Conservation (phyloP, 139 green algal genomes). For the Chlorella sorokiniana region DNA sequence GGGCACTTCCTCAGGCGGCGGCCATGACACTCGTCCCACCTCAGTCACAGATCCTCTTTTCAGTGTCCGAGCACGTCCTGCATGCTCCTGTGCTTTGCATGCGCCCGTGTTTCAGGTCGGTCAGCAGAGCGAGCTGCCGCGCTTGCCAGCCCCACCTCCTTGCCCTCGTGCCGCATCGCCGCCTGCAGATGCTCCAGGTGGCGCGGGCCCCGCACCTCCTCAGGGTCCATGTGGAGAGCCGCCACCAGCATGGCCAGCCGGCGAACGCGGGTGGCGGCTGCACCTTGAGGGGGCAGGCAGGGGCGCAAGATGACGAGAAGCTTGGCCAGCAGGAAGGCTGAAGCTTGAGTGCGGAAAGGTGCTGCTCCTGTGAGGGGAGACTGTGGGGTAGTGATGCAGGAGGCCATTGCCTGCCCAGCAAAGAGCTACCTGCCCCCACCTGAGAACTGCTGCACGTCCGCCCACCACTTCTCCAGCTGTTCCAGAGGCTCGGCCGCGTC, state of each 20-base stretch:
- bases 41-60: too few relatives aligned
- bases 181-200: slow-evolving; percentile 22
- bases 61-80: too few relatives aligned
- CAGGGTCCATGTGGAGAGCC: slow-evolving; percentile 18
- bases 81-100: too few relatives aligned
- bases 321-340: too few relatives aligned
- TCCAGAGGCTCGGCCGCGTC: not conserved
- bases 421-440: not conserved
- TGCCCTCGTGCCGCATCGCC: slow-evolving; percentile 28
- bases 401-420: too few relatives aligned
- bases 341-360: too few relatives aligned
- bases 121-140: too few relatives aligned
- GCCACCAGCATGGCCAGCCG: slow-evolving; percentile 38
- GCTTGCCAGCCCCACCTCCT: slow-evolving; percentile 11
- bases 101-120: too few relatives aligned
- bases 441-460: slow-evolving; percentile 26
- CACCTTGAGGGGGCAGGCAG: not conserved
- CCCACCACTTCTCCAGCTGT: slow-evolving; percentile 21
- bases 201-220: slow-evolving; percentile 17
- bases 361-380: too few relatives aligned
- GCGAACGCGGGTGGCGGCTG: slow-evolving; percentile 9
- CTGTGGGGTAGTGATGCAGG: too few relatives aligned
- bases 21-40: not conserved
- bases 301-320: not conserved
- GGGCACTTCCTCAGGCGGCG: not conserved